Conservation (phyloP, 139 green algal species). For the Coelastrella sp. region DNA sequence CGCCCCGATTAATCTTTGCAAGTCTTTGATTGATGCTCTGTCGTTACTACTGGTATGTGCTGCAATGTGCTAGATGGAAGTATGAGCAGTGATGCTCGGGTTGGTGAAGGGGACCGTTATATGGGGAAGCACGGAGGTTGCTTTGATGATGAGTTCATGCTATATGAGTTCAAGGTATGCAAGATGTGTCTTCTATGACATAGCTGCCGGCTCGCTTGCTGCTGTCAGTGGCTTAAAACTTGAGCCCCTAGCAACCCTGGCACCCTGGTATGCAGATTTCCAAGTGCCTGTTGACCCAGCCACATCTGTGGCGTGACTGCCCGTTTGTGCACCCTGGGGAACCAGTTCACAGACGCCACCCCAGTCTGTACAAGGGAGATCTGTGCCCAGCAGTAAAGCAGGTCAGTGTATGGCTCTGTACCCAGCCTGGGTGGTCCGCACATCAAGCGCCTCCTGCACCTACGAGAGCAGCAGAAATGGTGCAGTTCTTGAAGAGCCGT, state of each 20-base stretch:
- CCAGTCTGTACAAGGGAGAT: constrained; percentile 1
- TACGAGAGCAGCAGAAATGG: too few species aligned
- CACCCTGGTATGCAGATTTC: not conserved
- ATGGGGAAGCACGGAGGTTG: not conserved
- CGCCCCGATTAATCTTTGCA: too few species aligned
- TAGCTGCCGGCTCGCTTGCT: not conserved
- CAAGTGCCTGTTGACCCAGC: constrained; percentile 2
- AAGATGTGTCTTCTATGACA: too few species aligned
- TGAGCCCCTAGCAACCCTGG: not conserved
- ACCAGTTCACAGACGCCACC: constrained; percentile 19
- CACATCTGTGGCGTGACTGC: constrained; percentile 6
- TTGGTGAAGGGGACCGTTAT: too few species aligned
- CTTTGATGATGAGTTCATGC: constrained; percentile 2
- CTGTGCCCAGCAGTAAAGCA: constrained; percentile 12
- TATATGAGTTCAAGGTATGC: not conserved
- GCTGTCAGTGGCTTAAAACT: not conserved
- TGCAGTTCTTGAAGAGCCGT: too few species aligned
- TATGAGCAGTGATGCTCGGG: too few species aligned
- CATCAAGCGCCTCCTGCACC: too few species aligned
- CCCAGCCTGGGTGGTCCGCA: too few species aligned
- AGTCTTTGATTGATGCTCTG: too few species aligned
- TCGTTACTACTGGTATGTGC: too few species aligned
- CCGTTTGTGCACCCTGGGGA: constrained; percentile 31
- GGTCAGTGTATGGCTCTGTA: not conserved
- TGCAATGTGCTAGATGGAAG: too few species aligned